Evolutionary conservation across 176 grass and related monocot genomes (phyloP).

Genomic region (Eragrostis nindensis): DNA sequence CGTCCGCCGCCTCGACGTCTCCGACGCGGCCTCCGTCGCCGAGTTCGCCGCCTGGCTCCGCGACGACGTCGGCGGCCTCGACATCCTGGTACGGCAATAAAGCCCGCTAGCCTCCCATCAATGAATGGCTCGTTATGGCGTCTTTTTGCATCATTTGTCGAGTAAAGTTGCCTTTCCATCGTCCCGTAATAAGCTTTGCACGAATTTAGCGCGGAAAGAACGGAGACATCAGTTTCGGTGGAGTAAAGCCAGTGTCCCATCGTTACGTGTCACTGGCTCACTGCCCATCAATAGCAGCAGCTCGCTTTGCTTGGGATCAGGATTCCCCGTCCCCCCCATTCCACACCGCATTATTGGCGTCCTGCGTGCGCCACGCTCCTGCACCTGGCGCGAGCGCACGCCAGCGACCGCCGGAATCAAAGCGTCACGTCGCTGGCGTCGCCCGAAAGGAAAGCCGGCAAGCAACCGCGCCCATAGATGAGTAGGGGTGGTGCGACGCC

Average conservation of each 20-base stretch:
- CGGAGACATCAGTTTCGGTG: no score
- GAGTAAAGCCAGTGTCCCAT: no score
- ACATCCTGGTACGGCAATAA: slow-evolving; percentile 69
- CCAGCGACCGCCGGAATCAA: slow-evolving; percentile 45
- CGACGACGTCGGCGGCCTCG: slow-evolving; percentile 58
- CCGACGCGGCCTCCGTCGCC: slow-evolving; percentile 61
- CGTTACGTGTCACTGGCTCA: neutral
- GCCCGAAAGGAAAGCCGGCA: neutral
- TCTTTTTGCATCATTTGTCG: no score
- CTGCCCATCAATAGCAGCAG: neutral
- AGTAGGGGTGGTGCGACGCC: neutral
- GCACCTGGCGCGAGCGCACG: neutral
- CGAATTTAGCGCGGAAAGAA: neutral
- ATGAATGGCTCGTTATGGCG: no score
- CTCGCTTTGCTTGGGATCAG: neutral
- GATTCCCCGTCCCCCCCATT: neutral
- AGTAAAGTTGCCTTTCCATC: no score
- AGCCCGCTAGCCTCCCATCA: no score
- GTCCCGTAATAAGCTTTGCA: neutral
- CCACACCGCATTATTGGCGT: slow-evolving; percentile 19
- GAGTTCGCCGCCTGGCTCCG: slow-evolving; percentile 72
- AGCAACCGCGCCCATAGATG: no score
- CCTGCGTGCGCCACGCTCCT: neutral
- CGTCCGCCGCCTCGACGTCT: slow-evolving; percentile 72
- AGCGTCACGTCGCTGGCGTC: slow-evolving; percentile 31